Evolutionary conservation across 2,329 filamentous ascomycete genomes (phyloP), one percentile per base, ranked within the genome.

Genomic region (Alternaria atra): DNA sequence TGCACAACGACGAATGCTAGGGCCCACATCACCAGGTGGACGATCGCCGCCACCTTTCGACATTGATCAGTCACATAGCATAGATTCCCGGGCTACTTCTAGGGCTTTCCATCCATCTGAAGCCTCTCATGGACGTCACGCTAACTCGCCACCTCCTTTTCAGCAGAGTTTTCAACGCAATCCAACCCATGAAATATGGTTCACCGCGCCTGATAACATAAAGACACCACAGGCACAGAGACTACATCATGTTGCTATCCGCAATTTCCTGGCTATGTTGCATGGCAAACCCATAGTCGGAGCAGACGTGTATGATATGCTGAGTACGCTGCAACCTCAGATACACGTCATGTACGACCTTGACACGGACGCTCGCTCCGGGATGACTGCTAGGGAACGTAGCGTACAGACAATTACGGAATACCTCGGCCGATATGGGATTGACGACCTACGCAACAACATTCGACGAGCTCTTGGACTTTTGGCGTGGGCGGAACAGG

Each of bases 201-300:
- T 91, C 61, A 84, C 88, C 0, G 82, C 87, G 0, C 87, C 87
- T 0, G 65, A 81, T 2, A 82, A 84, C 37, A 68, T 85, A 39
- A 82, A 70, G 12, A 73, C 73, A 71, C 67, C 83, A 77, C 70
- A 76, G 76, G 17, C 85, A 84, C 42, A 84, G 83, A 55, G 81
- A 84, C 81, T 87, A 1, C 83, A 90, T 64, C 87, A 89, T 65
- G 83, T 91, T 47, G 89, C 89, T 0, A 89, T 89, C 1, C 85
- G 90, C 20, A 92, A 91, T 68, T 85, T 91, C 44, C 87, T 92
- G 67, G 89, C 89, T 0, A 77, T 91, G 34, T 75, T 91, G 2
- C 89, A 87, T 68, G 84, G 87, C 52, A 86, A 86, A 23, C 89
- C 89, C 0, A 81, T 91, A 0, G 89, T 91, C 2, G 90, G 90